phyloP scores from a whole-genome alignment of 2,329 filamentous ascomycete species.

The Trichoderma atrobrunneum region DNA sequence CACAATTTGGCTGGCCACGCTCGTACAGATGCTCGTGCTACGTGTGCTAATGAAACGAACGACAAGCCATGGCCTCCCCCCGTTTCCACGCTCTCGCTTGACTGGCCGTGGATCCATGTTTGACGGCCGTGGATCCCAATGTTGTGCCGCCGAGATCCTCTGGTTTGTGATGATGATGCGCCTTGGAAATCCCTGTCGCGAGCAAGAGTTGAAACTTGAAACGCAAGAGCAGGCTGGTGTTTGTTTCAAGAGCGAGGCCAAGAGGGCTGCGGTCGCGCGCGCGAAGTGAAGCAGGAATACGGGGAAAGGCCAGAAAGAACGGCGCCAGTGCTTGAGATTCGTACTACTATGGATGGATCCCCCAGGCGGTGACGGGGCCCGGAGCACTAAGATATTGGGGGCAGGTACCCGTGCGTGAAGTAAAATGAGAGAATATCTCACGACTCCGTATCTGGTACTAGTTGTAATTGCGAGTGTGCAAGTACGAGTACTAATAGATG shows the following conservation, averaged over 20 bases:
- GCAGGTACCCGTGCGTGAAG: slow-evolving; percentile 11
- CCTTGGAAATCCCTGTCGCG: neutral
- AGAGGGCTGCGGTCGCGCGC: neutral
- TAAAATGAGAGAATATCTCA: slow-evolving; percentile 15
- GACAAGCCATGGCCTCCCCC: neutral
- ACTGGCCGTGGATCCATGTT: neutral
- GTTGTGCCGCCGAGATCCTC: slow-evolving; percentile 1
- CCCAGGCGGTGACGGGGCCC: slow-evolving; percentile 7
- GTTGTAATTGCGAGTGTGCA: neutral
- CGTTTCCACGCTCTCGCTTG: slow-evolving; percentile 11
- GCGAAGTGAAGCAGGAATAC: neutral
- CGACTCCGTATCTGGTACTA: slow-evolving; percentile 1
- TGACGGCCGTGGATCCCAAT: slow-evolving; percentile 10
- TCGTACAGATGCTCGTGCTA: neutral
- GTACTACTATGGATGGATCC: neutral
- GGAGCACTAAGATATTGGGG: slow-evolving; percentile 4
- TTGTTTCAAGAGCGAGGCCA: slow-evolving; percentile 2
- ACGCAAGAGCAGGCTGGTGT: neutral
- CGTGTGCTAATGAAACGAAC: slow-evolving; percentile 9
- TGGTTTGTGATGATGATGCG: neutral
- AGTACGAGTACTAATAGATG: neutral
- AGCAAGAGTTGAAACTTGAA: neutral
- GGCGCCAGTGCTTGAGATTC: slow-evolving; percentile 1
- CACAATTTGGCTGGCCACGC: neutral
- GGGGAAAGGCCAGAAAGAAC: too few species aligned